These are phyloP conservation scores for Alternaria gaisen DNA, from an alignment of 2,329 filamentous ascomycete species.

Conservation along the genomic window DNA sequence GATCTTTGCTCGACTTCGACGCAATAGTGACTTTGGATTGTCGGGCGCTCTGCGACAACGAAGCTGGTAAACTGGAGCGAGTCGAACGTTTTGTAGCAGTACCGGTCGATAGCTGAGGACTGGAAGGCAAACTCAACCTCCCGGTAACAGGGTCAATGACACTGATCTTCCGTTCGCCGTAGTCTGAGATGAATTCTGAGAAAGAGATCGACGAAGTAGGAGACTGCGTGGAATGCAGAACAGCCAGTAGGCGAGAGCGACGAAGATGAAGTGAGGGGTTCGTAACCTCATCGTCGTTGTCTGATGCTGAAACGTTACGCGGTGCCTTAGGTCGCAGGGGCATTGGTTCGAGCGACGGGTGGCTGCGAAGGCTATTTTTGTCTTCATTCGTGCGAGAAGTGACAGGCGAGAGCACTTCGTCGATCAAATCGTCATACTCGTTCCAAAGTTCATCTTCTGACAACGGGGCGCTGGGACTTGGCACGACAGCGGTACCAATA, in stretches of 20 bases:
- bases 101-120: slow-evolving; percentile 41
- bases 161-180: slow-evolving; percentile 55
- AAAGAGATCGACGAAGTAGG: slow-evolving; percentile 63
- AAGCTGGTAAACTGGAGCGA: slow-evolving; percentile 47
- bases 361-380: slow-evolving; percentile 22
- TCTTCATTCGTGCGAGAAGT: slow-evolving; percentile 22
- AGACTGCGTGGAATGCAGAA: slow-evolving; percentile 59
- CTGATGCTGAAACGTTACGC: slow-evolving; percentile 42
- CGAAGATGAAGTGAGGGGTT: slow-evolving; percentile 55
- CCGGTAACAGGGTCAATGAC: slow-evolving; percentile 51
- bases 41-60: slow-evolving; percentile 39
- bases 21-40: slow-evolving; percentile 44
- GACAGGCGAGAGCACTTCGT: slow-evolving; percentile 67
- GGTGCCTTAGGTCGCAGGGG: slow-evolving; percentile 37
- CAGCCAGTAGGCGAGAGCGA: slow-evolving; percentile 61
- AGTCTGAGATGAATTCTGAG: slow-evolving; percentile 63
- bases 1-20: slow-evolving; percentile 46
- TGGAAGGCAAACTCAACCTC: slow-evolving; percentile 48
- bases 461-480: slow-evolving; percentile 67
- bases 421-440: slow-evolving; percentile 89
- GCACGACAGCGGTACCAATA: slow-evolving; percentile 68
- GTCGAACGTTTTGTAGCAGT: slow-evolving; percentile 42
- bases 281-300: slow-evolving; percentile 33
- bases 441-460: slow-evolving; percentile 92
- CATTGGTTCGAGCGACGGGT: slow-evolving; percentile 43